These are phyloP conservation scores for Pterocarpus santalinus DNA, from an alignment of 306 rosid species.

Conservation along the genomic window DNA sequence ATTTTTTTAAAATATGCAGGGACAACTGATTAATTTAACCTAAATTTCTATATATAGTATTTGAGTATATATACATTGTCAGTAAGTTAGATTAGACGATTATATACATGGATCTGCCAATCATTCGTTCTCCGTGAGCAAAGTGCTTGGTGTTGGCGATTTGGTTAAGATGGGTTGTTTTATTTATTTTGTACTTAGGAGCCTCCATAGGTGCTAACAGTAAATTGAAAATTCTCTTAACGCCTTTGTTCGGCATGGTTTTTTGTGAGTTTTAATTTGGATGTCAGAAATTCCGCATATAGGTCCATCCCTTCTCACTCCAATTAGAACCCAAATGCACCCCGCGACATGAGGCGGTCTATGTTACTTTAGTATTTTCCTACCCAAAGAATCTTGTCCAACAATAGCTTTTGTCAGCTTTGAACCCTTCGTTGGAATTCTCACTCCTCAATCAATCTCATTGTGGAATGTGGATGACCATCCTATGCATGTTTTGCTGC, in stretches of 20 bases:
- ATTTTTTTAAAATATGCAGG: too few species aligned
- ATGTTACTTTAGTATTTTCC: slow-evolving; percentile 10
- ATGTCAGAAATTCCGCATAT: slow-evolving; percentile 5
- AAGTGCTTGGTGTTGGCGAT: too few species aligned
- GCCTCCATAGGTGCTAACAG: slow-evolving; percentile 10
- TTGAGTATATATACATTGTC: too few species aligned
- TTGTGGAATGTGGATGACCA: slow-evolving; percentile 26
- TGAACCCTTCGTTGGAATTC: slow-evolving; percentile 37
- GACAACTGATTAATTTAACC: too few species aligned
- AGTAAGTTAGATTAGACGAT: too few species aligned
- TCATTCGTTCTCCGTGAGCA: too few species aligned
- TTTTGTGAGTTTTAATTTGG: slow-evolving; percentile 35
- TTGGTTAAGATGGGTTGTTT: too few species aligned
- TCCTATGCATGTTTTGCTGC: slow-evolving; percentile 22
- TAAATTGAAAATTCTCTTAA: slow-evolving; percentile 40
- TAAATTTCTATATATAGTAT: neutral
- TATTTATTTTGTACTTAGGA: too few species aligned
- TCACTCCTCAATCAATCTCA: slow-evolving; percentile 45
- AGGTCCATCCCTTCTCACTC: slow-evolving; percentile 8
- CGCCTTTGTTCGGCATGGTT: slow-evolving; percentile 22
- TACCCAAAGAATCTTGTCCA: slow-evolving; percentile 45
- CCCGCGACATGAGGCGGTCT: slow-evolving; percentile 23
- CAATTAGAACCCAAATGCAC: slow-evolving; percentile 35
- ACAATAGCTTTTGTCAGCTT: slow-evolving; percentile 47
- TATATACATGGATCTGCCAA: too few species aligned